Conservation (phyloP, 2,329 filamentous ascomycete species). For the Cladobotryum protrusum region DNA sequence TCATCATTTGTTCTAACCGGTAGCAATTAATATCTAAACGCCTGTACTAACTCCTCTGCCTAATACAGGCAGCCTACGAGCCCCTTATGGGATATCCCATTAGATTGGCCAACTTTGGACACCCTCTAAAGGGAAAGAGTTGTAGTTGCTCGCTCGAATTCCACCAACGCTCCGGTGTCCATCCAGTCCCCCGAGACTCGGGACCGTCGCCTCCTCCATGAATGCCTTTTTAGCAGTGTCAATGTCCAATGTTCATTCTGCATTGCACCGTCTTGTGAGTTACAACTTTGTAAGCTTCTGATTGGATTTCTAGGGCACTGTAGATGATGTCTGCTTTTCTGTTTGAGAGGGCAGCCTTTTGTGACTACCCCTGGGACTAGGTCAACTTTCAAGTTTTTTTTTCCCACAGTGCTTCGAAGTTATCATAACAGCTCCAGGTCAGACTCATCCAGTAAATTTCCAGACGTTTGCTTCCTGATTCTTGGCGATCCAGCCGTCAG, state of each 20-base stretch:
- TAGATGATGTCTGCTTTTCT: conserved; percentile 77
- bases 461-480: conserved; percentile 54
- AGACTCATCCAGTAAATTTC: conserved; percentile 46
- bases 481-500: conserved; percentile 73
- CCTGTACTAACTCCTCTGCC: not conserved
- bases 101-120: conserved; percentile 60
- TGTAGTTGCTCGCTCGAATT: conserved; percentile 84
- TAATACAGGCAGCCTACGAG: conserved; percentile 11
- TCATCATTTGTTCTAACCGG: no score
- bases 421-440: conserved; percentile 48
- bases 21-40: no score
- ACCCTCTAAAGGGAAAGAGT: conserved; percentile 65
- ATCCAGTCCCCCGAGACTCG: conserved; percentile 72
- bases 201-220: conserved; percentile 57
- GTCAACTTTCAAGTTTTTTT: conserved; percentile 69
- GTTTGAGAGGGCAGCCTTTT: conserved; percentile 47
- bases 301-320: conserved; percentile 64
- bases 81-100: conserved; percentile 47
- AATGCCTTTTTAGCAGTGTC: conserved; percentile 74
- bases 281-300: conserved; percentile 68
- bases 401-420: conserved; percentile 57
- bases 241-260: conserved; percentile 83
- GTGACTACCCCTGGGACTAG: conserved; percentile 56
- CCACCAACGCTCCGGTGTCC: conserved; percentile 83
- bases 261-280: conserved; percentile 71